Evolutionary conservation across 345 rosid species (phyloP).

Genomic region (Corchorus capsularis): DNA sequence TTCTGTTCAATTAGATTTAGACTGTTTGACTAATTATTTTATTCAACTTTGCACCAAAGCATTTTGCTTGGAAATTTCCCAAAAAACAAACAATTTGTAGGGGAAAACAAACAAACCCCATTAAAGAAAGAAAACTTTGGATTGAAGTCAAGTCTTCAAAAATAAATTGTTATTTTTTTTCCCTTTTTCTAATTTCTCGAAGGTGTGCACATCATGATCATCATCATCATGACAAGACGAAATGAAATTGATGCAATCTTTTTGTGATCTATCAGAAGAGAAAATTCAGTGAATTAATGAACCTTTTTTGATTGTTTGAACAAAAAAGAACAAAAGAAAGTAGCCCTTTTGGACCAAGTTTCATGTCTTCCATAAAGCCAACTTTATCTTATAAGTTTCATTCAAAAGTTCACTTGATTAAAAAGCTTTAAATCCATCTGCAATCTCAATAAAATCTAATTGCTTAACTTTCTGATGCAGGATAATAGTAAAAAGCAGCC

Average conservation of each 20-base stretch:
- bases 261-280: neutral
- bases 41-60: neutral
- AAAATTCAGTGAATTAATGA: neutral
- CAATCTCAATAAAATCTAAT: neutral
- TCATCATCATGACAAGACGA: neutral
- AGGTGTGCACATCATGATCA: neutral
- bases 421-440: neutral
- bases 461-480: conserved; percentile 4
- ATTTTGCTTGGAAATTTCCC: neutral
- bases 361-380: neutral
- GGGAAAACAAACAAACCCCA: neutral
- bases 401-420: conserved; percentile 28
- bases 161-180: neutral
- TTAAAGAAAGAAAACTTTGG: neutral
- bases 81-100: neutral
- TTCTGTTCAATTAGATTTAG: neutral
- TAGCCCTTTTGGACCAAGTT: neutral
- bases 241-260: conserved; percentile 13
- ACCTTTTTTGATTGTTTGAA: conserved; percentile 8
- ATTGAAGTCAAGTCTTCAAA: neutral
- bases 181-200: too few relatives aligned
- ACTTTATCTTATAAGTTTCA: neutral
- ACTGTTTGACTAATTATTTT: neutral
- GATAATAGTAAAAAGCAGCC: neutral
- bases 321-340: conserved; percentile 3